Percentiles rank a stretch among this genome's conserved stretches.
phyloP scores from a whole-genome alignment of 441 rosid species.

The Pelargonium cotyledonis region DNA sequence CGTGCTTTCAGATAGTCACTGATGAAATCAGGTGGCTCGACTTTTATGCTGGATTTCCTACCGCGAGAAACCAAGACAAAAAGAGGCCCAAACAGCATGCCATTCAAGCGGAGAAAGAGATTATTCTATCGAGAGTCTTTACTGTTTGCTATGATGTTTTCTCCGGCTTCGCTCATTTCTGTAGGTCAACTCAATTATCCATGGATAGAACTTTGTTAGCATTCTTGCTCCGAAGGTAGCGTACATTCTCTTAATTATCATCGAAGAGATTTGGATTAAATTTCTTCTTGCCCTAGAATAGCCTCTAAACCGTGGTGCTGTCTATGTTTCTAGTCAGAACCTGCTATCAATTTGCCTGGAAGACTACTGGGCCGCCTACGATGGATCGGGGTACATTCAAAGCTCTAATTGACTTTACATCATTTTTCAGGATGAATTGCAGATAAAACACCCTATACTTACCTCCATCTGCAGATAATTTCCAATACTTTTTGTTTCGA shows the following conservation, averaged over 20 bases:
- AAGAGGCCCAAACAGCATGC: slow-evolving; percentile 45
- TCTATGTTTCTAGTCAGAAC: slow-evolving; percentile 46
- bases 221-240: slow-evolving; percentile 57
- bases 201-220: slow-evolving; percentile 41
- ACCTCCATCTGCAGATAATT: no score
- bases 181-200: slow-evolving; percentile 49
- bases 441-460: no score
- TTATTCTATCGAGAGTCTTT: slow-evolving; percentile 46
- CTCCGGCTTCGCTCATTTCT: slow-evolving; percentile 66
- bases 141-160: slow-evolving; percentile 65
- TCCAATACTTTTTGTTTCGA: not conserved
- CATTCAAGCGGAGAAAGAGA: slow-evolving; percentile 65
- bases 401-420: not conserved
- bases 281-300: not conserved
- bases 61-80: slow-evolving; percentile 30
- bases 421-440: no score
- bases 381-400: slow-evolving; percentile 42
- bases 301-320: slow-evolving; percentile 16
- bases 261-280: not conserved
- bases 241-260: slow-evolving; percentile 6
- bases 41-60: slow-evolving; percentile 35
- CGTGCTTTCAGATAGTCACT: slow-evolving; percentile 37
- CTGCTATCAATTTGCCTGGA: slow-evolving; percentile 48
- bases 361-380: slow-evolving; percentile 60
- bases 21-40: slow-evolving; percentile 78